Base-by-base conservation (phyloP, 139 green algal genomes). In the Cymbomonas tetramitiformis region DNA sequence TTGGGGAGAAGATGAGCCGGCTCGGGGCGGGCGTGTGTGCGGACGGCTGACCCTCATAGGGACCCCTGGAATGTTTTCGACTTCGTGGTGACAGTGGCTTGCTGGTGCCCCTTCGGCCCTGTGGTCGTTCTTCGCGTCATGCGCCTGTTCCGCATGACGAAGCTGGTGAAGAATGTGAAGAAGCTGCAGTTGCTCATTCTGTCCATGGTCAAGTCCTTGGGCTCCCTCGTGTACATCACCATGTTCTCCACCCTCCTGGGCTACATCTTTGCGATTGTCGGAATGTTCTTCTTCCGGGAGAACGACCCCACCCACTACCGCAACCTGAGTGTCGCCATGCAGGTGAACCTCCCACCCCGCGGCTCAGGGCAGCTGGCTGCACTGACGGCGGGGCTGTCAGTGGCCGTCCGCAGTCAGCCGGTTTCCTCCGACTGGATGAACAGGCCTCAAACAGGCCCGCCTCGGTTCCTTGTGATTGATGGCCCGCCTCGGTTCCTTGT, bases 201-300 rank as follows among this genome's bases (percentile, higher is more conserved):
- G 10, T n/a, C n/a, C 44, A n/a, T 52, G 18, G 15, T 10, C 44
- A 12, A 15, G 44, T n/a, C n/a, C 44, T 26, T 52, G 15, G 15
- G n/a, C 9, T 26, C 10, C 18, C 23, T 52, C 44, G 44, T 52
- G 9, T 10, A 26, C 44, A 52, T 52, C 44, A n/a, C 26, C 44
- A 15, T 52, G n/a, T 19, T 52, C 18, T 12, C 26, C 44, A 31
- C 26, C 44, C 0, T 52, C 15, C n/a, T 52, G 10, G 23, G 23
- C 44, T 52, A 52, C 44, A 24, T 52, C n/a, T 52, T 31, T 18
- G 44, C 44, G n/a, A 52, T 52, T 19, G 44, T 52, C 18, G 44
- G 44, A 24, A 24, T 52, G 10, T 12, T 52, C n/a, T 19, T 52
- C 10, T 52, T 52, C 44, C 44, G 15, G 44, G 10, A 10, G n/a